Percentiles rank a stretch among this genome's conserved stretches.
Evolutionary conservation across 2,329 filamentous ascomycete genomes (phyloP).

Genomic region (Xylaria hypoxylon): DNA sequence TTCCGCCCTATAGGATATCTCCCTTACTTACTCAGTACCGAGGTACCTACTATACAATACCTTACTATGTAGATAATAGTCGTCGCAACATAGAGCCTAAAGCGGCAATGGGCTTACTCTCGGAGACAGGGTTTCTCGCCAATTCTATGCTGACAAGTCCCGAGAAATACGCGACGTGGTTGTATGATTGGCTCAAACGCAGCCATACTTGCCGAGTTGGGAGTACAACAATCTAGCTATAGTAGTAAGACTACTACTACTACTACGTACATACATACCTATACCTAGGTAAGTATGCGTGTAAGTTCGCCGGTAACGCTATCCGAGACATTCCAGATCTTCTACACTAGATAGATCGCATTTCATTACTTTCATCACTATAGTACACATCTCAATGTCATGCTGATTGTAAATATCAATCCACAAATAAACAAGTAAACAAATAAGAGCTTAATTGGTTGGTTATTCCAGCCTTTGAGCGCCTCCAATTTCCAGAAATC

Average conservation of each 20-base stretch:
- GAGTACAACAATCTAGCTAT: not conserved
- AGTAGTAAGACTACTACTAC: no score
- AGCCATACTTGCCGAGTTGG: conserved; percentile 1
- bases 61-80: not conserved
- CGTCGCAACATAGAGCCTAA: conserved; percentile 34
- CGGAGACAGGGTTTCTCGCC: conserved; percentile 15
- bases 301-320: no score
- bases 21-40: not conserved
- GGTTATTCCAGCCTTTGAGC: not conserved
- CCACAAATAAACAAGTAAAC: no score
- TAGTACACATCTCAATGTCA: no score
- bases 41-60: not conserved
- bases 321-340: no score
- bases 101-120: conserved; percentile 28
- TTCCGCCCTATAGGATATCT: no score
- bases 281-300: no score
- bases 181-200: conserved; percentile 18
- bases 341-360: no score
- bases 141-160: conserved; percentile 17
- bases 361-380: no score
- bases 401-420: no score
- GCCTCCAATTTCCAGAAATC: not conserved
- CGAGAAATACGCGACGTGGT: not conserved
- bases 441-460: no score
- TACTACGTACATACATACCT: no score